Base-by-base conservation (phyloP, 106 monocot species). In the Allium cepa region DNA sequence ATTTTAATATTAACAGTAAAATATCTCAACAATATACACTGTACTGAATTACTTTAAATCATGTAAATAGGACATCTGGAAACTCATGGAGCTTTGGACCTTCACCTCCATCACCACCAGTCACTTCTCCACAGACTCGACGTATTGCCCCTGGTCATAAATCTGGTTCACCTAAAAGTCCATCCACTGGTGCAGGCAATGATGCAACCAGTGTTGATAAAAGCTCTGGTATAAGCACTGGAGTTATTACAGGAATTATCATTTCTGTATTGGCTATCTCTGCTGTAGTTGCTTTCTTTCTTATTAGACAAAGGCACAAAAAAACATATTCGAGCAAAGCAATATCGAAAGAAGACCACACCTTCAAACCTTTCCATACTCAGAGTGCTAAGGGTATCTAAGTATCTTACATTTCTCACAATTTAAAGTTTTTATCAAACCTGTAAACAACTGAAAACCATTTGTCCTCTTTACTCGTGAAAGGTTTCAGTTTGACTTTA, bases 1-100 rank as follows among this genome's bases (percentile, higher is more conserved):
- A 68, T 93, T 51, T 72, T 74, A 88, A 85, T 51, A 80, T 79
- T 52, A 10, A 59, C 63, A 9, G 53, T 16, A 8, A 48, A 36
- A 27, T 62, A 8, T 59, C 17, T 8, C 14, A 15, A 36, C 11
- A 6, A 4, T 52, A 49, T 53, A 59, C 8, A 2, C 9, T 17
- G 17, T 59, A 17, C 22, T 10, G 27, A 56, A 46, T 56, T 56
- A 50, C 53, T 16, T 55, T 52, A 56, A 53, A 28, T 69, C 17
- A 69, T 26, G 27, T 49, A 66, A 46, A 7, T 46, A 94, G 94
- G 62, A 90, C 81, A 69, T 84, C 65, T 69, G 90, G 90, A 18
- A 90, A 90, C 66, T 90, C 90, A 45, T 94, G 94, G 94, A 84
- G 62, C 65, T 67, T 77, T 10, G 84, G 82, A 1, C 78, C 87